Evolutionary conservation across 805 yeast genomes (phyloP), one percentile per base, ranked within the genome.

Genomic region (Candida ponderosae): DNA sequence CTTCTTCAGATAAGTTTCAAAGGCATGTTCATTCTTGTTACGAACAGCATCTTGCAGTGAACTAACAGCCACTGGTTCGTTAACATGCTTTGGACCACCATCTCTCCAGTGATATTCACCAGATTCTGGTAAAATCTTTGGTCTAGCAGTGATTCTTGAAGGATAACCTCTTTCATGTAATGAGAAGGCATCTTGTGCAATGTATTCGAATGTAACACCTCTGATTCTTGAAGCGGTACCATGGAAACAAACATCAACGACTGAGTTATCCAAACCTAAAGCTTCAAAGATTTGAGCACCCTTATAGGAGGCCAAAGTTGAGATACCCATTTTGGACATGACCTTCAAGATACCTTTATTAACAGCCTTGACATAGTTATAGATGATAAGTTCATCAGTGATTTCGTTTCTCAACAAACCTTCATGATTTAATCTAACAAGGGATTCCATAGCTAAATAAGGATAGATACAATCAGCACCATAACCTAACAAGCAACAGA

Each of bases 31-130:
- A 60, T 93, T 90, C 66, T 90, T 89, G 70, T 90, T 90, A 56
- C 95, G 78, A 35, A 93, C 98, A n/a, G 97, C 96, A 60, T 90
- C 97, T 65, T 93, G 98, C 56, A 90, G 75, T 42, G 85, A 79
- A 14, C 97, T 97, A 62, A 90, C 83, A 16, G 97, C 96, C 26
- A 84, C 74, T 14, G 98, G 98, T 47, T 87, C 95, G 60, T 90
- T 90, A 43, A 93, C 76, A 60, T 93, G 97, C 40, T 90, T 81
- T 54, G 87, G 95, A 47, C 97, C 98, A 56, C 97, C 97, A 57
- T 90, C 97, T 67, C 98, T 79, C 94, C 96, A 90, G 63, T 93
- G 95, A 57, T 88, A 93, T 60, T 93, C 97, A 63, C 98, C 98
- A 42, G 89, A 76, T 63, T 90, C 97, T 23, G 96, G 94, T 44